phyloP scores from a whole-genome alignment of 768 basidiomycete genomes.

The Trametes maxima region DNA sequence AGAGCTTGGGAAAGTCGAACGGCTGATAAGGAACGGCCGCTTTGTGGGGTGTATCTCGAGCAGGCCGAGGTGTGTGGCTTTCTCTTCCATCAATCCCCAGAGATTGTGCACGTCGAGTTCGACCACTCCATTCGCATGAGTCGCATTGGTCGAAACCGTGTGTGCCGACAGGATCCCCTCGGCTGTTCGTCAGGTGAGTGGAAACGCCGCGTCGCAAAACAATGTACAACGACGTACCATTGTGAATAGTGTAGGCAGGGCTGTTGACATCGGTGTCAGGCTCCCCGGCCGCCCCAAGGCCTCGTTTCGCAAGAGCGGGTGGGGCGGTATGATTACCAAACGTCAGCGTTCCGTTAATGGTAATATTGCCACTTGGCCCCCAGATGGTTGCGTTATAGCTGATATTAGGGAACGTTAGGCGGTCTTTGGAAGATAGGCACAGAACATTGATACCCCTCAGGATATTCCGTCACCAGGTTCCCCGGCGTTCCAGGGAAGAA shows the following conservation, averaged over 20 bases:
- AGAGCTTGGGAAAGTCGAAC: constrained; percentile 68
- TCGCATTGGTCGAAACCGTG: constrained; percentile 71
- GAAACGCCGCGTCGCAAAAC: constrained; percentile 1
- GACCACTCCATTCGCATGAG: constrained; percentile 60
- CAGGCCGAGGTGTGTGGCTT: constrained; percentile 62
- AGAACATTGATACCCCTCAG: constrained; percentile 59
- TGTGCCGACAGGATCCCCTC: constrained; percentile 57
- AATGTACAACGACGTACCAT: constrained; percentile 45
- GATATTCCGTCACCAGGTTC: constrained; percentile 56
- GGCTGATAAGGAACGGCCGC: constrained; percentile 71
- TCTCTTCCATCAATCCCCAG: constrained; percentile 73
- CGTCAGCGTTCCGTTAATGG: constrained; percentile 65
- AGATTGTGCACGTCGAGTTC: constrained; percentile 74
- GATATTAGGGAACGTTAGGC: neutral
- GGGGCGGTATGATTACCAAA: constrained; percentile 35
- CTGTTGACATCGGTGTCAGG: constrained; percentile 51
- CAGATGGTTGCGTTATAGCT: constrained; percentile 39
- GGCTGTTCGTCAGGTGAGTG: constrained; percentile 26
- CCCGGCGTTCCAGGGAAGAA: constrained; percentile 60
- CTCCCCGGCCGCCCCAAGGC: constrained; percentile 53
- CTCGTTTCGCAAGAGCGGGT: constrained; percentile 40
- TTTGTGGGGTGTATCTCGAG: constrained; percentile 54
- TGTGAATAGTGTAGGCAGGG: constrained; percentile 74
- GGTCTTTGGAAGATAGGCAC: neutral
- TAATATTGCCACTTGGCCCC: constrained; percentile 76